Evolutionary conservation across 1,284 basidiomycete genomes (phyloP).

Genomic region (Cryptococcus sp.): DNA sequence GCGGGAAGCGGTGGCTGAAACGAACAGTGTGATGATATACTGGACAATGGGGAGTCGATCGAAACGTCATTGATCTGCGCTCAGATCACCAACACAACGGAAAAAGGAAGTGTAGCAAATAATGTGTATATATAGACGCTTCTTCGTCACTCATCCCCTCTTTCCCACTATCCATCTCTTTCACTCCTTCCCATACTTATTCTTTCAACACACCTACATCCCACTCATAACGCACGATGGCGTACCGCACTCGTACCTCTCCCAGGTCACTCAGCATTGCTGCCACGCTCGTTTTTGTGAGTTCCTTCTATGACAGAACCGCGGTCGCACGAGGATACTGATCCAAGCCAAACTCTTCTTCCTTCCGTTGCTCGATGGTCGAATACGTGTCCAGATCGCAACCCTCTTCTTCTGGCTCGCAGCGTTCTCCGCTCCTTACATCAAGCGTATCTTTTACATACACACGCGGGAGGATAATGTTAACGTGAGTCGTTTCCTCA

Average conservation of each 20-base stretch:
- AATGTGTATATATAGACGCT: too few relatives aligned
- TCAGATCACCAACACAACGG: too few relatives aligned
- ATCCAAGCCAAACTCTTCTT: neutral
- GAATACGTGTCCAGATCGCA: slow-evolving; percentile 20
- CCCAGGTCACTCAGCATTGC: slow-evolving; percentile 27
- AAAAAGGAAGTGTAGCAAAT: too few relatives aligned
- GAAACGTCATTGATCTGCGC: slow-evolving; percentile 3
- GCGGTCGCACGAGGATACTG: too few relatives aligned
- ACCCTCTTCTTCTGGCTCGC: slow-evolving; percentile 47
- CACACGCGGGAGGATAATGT: slow-evolving; percentile 27
- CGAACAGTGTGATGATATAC: neutral
- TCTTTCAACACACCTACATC: neutral
- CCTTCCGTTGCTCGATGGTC: neutral
- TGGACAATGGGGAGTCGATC: neutral
- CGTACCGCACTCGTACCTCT: slow-evolving; percentile 6
- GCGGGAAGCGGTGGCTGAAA: neutral
- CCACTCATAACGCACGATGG: neutral
- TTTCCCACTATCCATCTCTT: neutral
- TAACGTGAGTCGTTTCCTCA: slow-evolving; percentile 18
- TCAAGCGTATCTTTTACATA: slow-evolving; percentile 40
- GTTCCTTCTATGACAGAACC: neutral
- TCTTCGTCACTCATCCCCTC: neutral
- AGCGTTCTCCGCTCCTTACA: slow-evolving; percentile 39
- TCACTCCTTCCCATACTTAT: neutral
- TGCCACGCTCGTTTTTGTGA: slow-evolving; percentile 31